These are phyloP conservation scores for Maudiozyma bulderi DNA, from an alignment of 805 yeast species.

Conservation along the genomic window DNA sequence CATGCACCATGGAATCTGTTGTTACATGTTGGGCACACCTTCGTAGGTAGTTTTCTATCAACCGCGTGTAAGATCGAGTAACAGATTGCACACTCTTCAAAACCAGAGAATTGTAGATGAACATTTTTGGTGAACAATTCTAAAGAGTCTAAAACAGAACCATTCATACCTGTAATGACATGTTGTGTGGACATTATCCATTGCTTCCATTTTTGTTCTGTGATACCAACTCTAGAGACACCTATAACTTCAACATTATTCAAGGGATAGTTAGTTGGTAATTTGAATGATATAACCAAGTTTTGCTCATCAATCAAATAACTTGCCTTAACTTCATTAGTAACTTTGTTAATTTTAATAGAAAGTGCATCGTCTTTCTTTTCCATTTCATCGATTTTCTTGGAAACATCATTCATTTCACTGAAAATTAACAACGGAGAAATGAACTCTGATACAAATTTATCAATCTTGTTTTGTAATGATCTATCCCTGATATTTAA, in stretches of 20 bases:
- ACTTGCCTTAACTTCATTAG: slow-evolving; percentile 60
- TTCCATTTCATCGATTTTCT: slow-evolving; percentile 30
- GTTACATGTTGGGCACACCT: slow-evolving; percentile 79
- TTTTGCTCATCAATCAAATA: slow-evolving; percentile 81
- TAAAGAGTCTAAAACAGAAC: slow-evolving; percentile 41
- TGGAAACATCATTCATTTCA: slow-evolving; percentile 44
- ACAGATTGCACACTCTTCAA: slow-evolving; percentile 95
- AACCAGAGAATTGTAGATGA: slow-evolving; percentile 78
- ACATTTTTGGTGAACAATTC: slow-evolving; percentile 50
- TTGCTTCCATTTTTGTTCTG: slow-evolving; percentile 87
- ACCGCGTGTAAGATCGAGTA: slow-evolving; percentile 80
- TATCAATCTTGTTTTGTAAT: slow-evolving; percentile 49
- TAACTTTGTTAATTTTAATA: slow-evolving; percentile 50
- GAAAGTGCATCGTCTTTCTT: slow-evolving; percentile 35
- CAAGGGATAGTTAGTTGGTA: slow-evolving; percentile 75
- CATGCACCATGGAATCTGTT: slow-evolving; percentile 95
- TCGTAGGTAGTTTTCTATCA: slow-evolving; percentile 83
- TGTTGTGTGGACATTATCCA: slow-evolving; percentile 91
- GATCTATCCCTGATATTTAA: slow-evolving; percentile 59
- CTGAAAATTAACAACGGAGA: slow-evolving; percentile 55
- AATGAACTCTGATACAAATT: slow-evolving; percentile 48
- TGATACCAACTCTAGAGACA: slow-evolving; percentile 72
- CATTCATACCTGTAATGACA: slow-evolving; percentile 64
- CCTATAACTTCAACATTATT: slow-evolving; percentile 69
- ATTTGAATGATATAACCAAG: slow-evolving; percentile 63